These are phyloP conservation scores for Rhipidocladum racemiflorum DNA, from an alignment of 176 grass and related monocot species.

Conservation along the genomic window DNA sequence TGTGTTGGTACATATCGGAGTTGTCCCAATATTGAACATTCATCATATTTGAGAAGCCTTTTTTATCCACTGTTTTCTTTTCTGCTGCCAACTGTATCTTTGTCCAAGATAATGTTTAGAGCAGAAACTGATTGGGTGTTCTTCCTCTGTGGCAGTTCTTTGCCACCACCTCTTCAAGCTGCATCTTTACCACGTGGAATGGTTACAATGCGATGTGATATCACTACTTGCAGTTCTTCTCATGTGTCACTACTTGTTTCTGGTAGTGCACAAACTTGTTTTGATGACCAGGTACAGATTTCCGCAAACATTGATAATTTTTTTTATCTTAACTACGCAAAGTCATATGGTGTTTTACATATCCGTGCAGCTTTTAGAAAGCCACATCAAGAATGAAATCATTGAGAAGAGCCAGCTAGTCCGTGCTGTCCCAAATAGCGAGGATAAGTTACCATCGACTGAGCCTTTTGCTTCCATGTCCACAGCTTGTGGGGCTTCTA, in stretches of 20 bases:
- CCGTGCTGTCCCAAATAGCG: slow-evolving; percentile 51
- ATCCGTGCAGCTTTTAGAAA: slow-evolving; percentile 76
- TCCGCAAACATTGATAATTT: not conserved
- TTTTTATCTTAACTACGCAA: not conserved
- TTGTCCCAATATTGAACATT: not conserved
- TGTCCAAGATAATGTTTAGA: not conserved
- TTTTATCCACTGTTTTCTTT: slow-evolving; percentile 28
- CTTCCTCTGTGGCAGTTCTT: slow-evolving; percentile 61
- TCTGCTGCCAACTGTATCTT: slow-evolving; percentile 12
- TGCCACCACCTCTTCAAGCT: slow-evolving; percentile 82
- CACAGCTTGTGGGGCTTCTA: slow-evolving; percentile 74
- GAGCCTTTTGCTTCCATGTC: slow-evolving; percentile 72
- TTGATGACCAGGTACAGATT: slow-evolving; percentile 81
- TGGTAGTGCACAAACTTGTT: slow-evolving; percentile 98
- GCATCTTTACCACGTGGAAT: slow-evolving; percentile 86
- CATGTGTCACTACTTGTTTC: slow-evolving; percentile 95
- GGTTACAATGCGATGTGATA: slow-evolving; percentile 95
- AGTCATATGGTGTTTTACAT: slow-evolving; percentile 35
- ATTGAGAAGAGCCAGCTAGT: slow-evolving; percentile 91
- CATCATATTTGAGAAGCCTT: not conserved
- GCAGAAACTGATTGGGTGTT: slow-evolving; percentile 30
- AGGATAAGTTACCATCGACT: slow-evolving; percentile 44
- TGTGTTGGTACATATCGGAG: not conserved
- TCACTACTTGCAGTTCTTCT: slow-evolving; percentile 80
- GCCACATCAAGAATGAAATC: slow-evolving; percentile 87